phyloP scores from a whole-genome alignment of 805 yeast genomes.

The Ogataea dorogensis region DNA sequence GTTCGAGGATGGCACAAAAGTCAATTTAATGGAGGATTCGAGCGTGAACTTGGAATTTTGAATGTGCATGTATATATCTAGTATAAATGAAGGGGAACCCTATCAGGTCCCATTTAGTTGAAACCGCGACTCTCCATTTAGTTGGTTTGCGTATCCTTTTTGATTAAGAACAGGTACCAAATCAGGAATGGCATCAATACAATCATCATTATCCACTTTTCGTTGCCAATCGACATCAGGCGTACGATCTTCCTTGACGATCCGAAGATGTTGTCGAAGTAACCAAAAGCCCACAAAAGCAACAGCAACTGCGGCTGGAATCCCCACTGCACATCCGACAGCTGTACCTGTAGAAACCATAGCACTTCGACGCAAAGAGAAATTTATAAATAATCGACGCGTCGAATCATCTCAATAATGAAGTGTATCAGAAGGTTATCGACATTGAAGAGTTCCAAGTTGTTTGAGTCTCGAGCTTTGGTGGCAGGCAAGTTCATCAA shows the following conservation, averaged over 20 bases:
- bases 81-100: background rate
- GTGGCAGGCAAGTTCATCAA: constrained; percentile 64
- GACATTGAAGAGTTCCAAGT: constrained; percentile 38
- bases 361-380: constrained; percentile 5
- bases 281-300: constrained; percentile 37
- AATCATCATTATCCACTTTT: constrained; percentile 4
- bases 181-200: too few species aligned
- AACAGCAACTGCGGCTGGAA: constrained; percentile 44
- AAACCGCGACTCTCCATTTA: constrained; percentile 9
- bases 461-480: constrained; percentile 57
- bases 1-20: constrained; percentile 40
- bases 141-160: constrained; percentile 4
- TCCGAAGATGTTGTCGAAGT: constrained; percentile 38
- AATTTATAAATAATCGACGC: constrained; percentile 7
- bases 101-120: too few species aligned
- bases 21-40: constrained; percentile 51
- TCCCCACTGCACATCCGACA: constrained; percentile 54
- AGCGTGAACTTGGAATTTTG: constrained; percentile 30
- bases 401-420: constrained; percentile 5
- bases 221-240: constrained; percentile 3
- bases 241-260: constrained; percentile 33
- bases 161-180: constrained; percentile 8
- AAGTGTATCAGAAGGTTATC: constrained; percentile 1
- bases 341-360: constrained; percentile 36
- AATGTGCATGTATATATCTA: constrained; percentile 7